These are phyloP conservation scores for Gracilariopsis chorda DNA, from an alignment of 23 red algal genomes.

Conservation along the genomic window DNA sequence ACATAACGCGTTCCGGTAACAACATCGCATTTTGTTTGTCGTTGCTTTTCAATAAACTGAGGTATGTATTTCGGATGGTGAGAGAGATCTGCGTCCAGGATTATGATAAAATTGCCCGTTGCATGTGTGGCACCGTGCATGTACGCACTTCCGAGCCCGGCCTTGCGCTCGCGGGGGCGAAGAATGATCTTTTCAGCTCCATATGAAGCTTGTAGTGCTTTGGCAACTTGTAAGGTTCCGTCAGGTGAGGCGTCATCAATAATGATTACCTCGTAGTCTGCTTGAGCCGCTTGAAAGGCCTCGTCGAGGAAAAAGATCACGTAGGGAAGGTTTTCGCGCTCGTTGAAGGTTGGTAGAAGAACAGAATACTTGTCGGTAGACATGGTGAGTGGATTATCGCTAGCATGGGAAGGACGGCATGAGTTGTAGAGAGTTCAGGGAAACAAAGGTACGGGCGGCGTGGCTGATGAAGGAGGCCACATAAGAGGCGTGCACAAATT, in stretches of 20 bases:
- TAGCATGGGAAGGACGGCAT: too few relatives aligned
- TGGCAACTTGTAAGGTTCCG: conserved; percentile 78
- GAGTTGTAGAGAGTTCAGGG: too few relatives aligned
- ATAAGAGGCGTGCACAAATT: not conserved
- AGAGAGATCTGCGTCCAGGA: conserved; percentile 95
- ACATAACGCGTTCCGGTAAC: conserved; percentile 92
- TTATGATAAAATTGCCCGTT: conserved; percentile 69
- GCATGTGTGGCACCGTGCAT: conserved; percentile 69
- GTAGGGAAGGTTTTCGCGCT: conserved; percentile 94
- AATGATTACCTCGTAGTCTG: conserved; percentile 71
- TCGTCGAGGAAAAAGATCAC: conserved; percentile 72
- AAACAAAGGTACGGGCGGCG: too few relatives aligned
- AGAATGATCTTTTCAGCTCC: conserved; percentile 66
- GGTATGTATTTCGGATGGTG: conserved; percentile 95
- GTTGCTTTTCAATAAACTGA: conserved; percentile 56
- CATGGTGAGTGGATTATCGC: not conserved
- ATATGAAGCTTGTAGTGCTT: conserved; percentile 64
- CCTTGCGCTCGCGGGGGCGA: conserved; percentile 56
- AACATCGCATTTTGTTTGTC: conserved; percentile 64
- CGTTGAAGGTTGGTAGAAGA: conserved; percentile 97
- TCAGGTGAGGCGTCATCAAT: conserved; percentile 96
- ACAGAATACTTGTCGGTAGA: conserved; percentile 71
- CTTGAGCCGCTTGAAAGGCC: conserved; percentile 23
- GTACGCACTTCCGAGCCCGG: conserved; percentile 91
- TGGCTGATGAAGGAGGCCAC: not conserved